Evolutionary conservation across 75 land plant species (phyloP).

Genomic region (Selaginella tamariscina): DNA sequence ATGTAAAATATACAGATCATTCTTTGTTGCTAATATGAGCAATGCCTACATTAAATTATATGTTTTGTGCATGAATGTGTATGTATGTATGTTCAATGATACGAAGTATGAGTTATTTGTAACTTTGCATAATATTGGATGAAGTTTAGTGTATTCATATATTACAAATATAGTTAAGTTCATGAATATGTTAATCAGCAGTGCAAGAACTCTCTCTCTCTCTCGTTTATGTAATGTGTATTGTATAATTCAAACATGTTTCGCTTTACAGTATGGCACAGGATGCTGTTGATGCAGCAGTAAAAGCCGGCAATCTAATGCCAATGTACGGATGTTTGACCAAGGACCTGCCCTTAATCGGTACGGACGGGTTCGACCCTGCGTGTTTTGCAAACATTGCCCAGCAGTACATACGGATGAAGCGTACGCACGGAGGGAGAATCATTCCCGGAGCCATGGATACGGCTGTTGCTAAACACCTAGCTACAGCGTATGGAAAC

Average conservation of each 20-base stretch:
- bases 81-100: too few relatives aligned
- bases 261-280: slow-evolving; percentile 81
- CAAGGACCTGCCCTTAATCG: slow-evolving; percentile 42
- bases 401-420: slow-evolving; percentile 79
- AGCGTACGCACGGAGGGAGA: slow-evolving; percentile 58
- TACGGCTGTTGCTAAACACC: slow-evolving; percentile 75
- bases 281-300: slow-evolving; percentile 89
- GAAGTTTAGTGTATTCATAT: too few relatives aligned
- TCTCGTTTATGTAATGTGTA: too few relatives aligned
- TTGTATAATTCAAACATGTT: too few relatives aligned
- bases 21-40: too few relatives aligned
- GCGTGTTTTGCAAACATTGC: slow-evolving; percentile 66
- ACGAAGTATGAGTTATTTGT: too few relatives aligned
- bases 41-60: too few relatives aligned
- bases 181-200: too few relatives aligned
- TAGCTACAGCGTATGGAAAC: slow-evolving; percentile 78
- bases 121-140: too few relatives aligned
- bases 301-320: slow-evolving; percentile 51
- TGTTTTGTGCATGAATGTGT: too few relatives aligned
- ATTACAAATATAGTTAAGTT: too few relatives aligned
- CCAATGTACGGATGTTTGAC: slow-evolving; percentile 55
- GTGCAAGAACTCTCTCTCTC: not conserved
- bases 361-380: slow-evolving; percentile 74
- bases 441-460: slow-evolving; percentile 89
- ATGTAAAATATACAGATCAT: too few relatives aligned